Evolutionary conservation across 371 early-diverging fungal genomes (phyloP), one percentile per base, ranked within the genome.

Genomic region (Rhizopus delemar): DNA sequence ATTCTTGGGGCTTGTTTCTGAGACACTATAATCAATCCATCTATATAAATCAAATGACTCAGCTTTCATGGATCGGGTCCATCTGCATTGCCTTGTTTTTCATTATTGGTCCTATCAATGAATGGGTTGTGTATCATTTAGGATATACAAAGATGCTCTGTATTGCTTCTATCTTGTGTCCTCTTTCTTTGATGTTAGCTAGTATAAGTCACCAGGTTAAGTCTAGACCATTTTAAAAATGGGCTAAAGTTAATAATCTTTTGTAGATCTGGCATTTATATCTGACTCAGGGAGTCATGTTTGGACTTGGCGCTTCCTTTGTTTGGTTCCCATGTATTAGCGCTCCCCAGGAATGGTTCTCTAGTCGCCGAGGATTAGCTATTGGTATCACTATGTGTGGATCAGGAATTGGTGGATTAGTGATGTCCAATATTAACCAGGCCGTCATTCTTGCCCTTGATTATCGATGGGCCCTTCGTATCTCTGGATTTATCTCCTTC

Each of bases 311-410:
- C 9, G 75, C 82, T 4, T 81, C 86, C 0, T 70, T 93, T 46
- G 57, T 87, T 5, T 88, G 84, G 74, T 84, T 90, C 36, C 87
- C 91, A 1, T 85, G 85, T 46, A 65, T 89, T 11, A 72, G 84
- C 7, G 80, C 88, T 5, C 82, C 88, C 0, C 74, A 85, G 15
- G 87, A 92, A 51, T 92, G 88, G 87, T 93, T 91, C 59, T 59
- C 68, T 48, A 81, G 76, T 51, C 57, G 76, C 43, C 81, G 91
- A 15, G 89, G 89, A 2, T 60, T 90, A 31, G 92, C 91, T 1
- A 83, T 86, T 11, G 93, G 93, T 6, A 60, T 90, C 8, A 86
- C 88, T 11, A 79, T 87, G 61, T 74, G 87, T 4, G 70, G 93
- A 3, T 81, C 83, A 1, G 86, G 87, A 51, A 57, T 89, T n/a